phyloP scores from a whole-genome alignment of 2,329 filamentous ascomycete genomes.

The Macroventuria anomochaeta region DNA sequence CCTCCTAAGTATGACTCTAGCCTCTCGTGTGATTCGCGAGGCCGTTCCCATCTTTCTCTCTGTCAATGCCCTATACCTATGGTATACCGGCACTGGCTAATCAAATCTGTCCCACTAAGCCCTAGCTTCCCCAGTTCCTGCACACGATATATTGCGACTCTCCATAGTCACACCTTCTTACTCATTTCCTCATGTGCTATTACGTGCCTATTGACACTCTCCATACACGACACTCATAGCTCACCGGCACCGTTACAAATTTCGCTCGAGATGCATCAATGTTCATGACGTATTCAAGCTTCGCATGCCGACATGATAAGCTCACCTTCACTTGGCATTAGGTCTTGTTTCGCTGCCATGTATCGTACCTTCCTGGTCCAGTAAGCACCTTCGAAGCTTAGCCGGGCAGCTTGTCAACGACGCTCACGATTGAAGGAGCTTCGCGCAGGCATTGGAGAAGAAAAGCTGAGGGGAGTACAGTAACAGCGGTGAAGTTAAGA shows the following conservation, averaged over 20 bases:
- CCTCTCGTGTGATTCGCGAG: not conserved
- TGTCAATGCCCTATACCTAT: no score
- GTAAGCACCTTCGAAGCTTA: slow-evolving; percentile 18
- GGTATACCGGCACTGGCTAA: no score
- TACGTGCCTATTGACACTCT: no score
- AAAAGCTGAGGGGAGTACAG: not conserved
- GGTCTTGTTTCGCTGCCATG: slow-evolving; percentile 10
- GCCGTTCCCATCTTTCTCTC: slow-evolving; percentile 2
- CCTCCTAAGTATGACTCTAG: not conserved
- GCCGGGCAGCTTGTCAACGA: not conserved
- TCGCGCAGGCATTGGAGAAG: not conserved
- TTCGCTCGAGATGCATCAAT: not conserved
- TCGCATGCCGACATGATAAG: slow-evolving; percentile 19
- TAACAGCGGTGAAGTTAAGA: not conserved
- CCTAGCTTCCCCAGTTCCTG: no score
- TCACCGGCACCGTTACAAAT: not conserved
- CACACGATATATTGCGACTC: no score
- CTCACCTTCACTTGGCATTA: slow-evolving; percentile 8
- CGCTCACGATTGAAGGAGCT: not conserved
- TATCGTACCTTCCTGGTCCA: slow-evolving; percentile 26
- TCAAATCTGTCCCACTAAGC: no score
- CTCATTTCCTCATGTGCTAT: no score
- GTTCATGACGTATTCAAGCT: slow-evolving; percentile 33
- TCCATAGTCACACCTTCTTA: no score
- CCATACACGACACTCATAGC: not conserved